Percentiles rank a stretch among this genome's conserved stretches.
These are phyloP conservation scores for Botrytis fabae DNA, from an alignment of 2,329 filamentous ascomycete species.

Conservation along the genomic window DNA sequence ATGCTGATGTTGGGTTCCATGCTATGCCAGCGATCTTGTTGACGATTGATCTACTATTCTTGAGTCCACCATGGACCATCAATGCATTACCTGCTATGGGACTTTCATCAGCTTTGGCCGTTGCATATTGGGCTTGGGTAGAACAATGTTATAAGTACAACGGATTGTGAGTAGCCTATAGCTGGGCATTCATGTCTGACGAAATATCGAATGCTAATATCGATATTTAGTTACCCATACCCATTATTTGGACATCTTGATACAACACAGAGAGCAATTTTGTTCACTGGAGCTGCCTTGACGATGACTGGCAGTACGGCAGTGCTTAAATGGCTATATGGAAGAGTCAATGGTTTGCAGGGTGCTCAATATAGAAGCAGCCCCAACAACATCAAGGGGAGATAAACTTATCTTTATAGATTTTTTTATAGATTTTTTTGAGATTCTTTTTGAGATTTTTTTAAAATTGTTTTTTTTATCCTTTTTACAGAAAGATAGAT, in stretches of 20 bases:
- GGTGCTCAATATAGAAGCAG: conserved; percentile 40
- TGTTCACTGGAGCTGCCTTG: conserved; percentile 69
- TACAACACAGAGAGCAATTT: conserved; percentile 62
- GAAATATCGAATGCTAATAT: conserved; percentile 16
- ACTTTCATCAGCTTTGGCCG: conserved; percentile 59
- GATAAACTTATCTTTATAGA: background rate
- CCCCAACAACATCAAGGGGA: conserved; percentile 18
- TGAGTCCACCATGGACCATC: conserved; percentile 73
- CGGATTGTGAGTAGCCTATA: conserved; percentile 52
- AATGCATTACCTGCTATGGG: conserved; percentile 58
- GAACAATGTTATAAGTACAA: conserved; percentile 70
- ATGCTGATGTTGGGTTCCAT: conserved; percentile 65
- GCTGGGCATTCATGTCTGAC: background rate
- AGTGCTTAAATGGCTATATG: conserved; percentile 69
- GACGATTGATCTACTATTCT: conserved; percentile 62
- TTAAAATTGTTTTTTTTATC: no score
- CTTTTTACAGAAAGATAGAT: background rate
- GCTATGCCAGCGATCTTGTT: conserved; percentile 65
- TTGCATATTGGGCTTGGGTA: conserved; percentile 75
- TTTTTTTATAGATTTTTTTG: no score
- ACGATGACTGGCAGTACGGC: conserved; percentile 72
- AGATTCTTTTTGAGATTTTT: no score
- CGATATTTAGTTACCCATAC: conserved; percentile 71
- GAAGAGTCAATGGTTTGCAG: conserved; percentile 60
- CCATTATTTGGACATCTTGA: conserved; percentile 73